Conservation (phyloP, 108 stramenopile species). For the Cyclostephanos tholiformis region DNA sequence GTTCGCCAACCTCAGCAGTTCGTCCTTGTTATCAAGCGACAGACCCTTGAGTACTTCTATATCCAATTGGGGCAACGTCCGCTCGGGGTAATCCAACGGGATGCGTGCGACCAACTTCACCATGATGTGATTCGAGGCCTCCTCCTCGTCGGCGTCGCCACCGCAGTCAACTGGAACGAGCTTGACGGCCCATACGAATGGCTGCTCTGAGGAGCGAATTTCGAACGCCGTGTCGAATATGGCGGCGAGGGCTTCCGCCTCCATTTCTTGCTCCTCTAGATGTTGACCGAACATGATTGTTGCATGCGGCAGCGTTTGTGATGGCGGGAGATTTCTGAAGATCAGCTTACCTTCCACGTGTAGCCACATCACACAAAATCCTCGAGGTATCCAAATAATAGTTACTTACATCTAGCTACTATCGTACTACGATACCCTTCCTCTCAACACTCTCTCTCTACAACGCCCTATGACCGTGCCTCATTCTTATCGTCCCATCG, state of each 20-base stretch:
- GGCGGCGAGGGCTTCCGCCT: constrained; percentile 83
- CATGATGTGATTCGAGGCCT: constrained; percentile 76
- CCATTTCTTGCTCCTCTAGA: constrained; percentile 88
- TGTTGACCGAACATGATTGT: constrained; percentile 70
- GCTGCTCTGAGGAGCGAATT: constrained; percentile 54
- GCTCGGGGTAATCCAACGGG: constrained; percentile 71
- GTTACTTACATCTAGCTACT: no score
- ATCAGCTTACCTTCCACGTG: no score
- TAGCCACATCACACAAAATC: no score
- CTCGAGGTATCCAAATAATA: no score
- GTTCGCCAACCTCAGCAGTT: constrained; percentile 62
- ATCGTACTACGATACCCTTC: no score
- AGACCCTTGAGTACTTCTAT: constrained; percentile 78
- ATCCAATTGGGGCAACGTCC: constrained; percentile 59
- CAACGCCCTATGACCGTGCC: no score
- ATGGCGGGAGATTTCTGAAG: no score
- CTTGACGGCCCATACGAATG: constrained; percentile 75
- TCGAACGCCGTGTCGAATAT: constrained; percentile 79
- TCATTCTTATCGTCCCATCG: no score
- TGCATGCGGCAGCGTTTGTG: no score
- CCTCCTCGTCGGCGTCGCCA: constrained; percentile 56
- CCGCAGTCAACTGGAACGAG: constrained; percentile 68
- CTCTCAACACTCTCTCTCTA: no score
- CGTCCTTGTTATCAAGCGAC: constrained; percentile 57
- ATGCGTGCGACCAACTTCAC: constrained; percentile 66